Evolutionary conservation across 441 rosid species (phyloP).

Genomic region (Euphorbia schlechtendalii): DNA sequence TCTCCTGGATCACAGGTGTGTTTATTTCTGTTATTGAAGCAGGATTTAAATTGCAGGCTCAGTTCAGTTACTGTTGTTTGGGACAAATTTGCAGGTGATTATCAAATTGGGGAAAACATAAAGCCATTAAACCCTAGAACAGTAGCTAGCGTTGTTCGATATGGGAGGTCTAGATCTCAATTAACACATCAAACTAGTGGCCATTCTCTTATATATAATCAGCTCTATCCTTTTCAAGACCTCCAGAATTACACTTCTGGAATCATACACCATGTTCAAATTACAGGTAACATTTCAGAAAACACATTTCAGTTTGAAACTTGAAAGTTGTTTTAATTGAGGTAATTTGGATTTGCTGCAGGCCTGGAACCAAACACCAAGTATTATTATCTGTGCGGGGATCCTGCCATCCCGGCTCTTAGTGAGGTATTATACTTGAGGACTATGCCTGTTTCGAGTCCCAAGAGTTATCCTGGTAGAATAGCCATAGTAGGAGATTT

Average conservation of each 20-base stretch:
- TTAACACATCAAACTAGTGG: conserved; percentile 31
- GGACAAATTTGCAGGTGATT: conserved; percentile 38
- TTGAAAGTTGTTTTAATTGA: no score
- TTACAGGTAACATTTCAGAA: conserved; percentile 40
- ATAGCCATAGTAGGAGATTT: conserved; percentile 62
- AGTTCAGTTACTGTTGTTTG: background rate
- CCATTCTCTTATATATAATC: conserved; percentile 41
- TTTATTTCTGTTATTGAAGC: no score
- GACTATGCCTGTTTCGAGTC: conserved; percentile 65
- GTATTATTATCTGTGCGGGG: conserved; percentile 70
- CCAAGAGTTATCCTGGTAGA: conserved; percentile 48
- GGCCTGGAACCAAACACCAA: conserved; percentile 52
- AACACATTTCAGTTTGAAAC: no score
- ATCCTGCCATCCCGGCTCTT: conserved; percentile 57
- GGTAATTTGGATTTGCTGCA: conserved; percentile 15
- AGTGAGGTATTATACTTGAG: conserved; percentile 45
- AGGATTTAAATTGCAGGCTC: no score
- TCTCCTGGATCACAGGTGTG: conserved; percentile 83
- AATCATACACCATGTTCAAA: conserved; percentile 54
- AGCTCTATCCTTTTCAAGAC: conserved; percentile 47
- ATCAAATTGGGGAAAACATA: conserved; percentile 42
- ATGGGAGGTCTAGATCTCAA: conserved; percentile 19
- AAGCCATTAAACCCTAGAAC: conserved; percentile 36
- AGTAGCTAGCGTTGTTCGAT: conserved; percentile 39
- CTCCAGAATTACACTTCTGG: conserved; percentile 59